Percentiles rank a stretch among this genome's conserved stretches.
phyloP scores from a whole-genome alignment of 148 eudicot genomes.

The Heliosperma pusillum region DNA sequence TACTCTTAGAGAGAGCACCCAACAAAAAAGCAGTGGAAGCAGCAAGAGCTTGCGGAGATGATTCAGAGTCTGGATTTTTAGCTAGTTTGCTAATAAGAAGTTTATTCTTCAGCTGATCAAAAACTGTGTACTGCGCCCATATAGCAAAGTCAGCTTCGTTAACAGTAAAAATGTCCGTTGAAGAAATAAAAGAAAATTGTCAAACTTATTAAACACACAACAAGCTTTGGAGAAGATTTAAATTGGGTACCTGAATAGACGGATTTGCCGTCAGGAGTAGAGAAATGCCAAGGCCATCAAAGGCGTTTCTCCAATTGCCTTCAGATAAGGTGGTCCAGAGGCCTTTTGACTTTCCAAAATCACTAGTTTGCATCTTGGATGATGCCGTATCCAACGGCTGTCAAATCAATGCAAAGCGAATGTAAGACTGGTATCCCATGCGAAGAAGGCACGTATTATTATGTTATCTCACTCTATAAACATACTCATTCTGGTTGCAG shows the following conservation, averaged over 20 bases:
- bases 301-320: constrained; percentile 76
- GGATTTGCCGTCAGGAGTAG: constrained; percentile 90
- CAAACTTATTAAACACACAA: not conserved
- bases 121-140: constrained; percentile 68
- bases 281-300: constrained; percentile 92
- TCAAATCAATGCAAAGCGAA: constrained; percentile 20
- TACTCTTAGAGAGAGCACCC: constrained; percentile 89
- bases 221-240: not conserved
- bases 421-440: constrained; percentile 4
- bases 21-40: constrained; percentile 81
- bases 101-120: constrained; percentile 85
- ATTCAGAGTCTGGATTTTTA: constrained; percentile 29
- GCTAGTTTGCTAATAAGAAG: constrained; percentile 39
- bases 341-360: constrained; percentile 90
- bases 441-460: not conserved
- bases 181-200: not conserved
- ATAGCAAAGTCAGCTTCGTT: constrained; percentile 9
- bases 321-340: constrained; percentile 77
- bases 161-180: not conserved
- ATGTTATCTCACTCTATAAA: not conserved
- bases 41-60: constrained; percentile 67
- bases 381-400: constrained; percentile 98
- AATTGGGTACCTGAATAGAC: constrained; percentile 73
- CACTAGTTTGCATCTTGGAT: constrained; percentile 94
- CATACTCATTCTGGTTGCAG: not conserved